Conservation (phyloP, 345 rosid genomes). For the Dipteronia sinensis region DNA sequence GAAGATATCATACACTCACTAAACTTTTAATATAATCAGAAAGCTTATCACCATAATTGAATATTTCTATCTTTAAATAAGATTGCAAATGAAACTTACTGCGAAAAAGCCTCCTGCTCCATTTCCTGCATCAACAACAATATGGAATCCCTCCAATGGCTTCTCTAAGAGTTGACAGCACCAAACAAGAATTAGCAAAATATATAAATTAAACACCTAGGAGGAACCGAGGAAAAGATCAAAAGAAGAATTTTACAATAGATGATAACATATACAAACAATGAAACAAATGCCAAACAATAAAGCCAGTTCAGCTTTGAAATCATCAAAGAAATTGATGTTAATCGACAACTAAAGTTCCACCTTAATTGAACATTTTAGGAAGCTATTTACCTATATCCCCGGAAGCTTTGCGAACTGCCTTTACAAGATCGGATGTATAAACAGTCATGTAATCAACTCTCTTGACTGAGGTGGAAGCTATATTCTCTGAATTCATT, state of each 20-base stretch:
- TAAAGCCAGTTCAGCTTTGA: conserved; percentile 1
- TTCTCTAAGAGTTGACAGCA: conserved; percentile 58
- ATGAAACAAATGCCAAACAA: neutral
- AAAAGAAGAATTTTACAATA: conserved; percentile 4
- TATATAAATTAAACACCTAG: conserved; percentile 13
- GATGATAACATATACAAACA: neutral
- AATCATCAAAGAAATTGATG: neutral
- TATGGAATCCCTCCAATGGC: conserved; percentile 96
- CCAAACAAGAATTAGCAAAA: conserved; percentile 32
- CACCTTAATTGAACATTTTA: conserved; percentile 12
- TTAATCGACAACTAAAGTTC: neutral
- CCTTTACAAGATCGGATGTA: conserved; percentile 82
- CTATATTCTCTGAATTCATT: conserved; percentile 35
- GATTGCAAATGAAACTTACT: conserved; percentile 50
- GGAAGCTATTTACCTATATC: conserved; percentile 62
- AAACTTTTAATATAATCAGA: neutral
- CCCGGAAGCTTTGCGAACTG: conserved; percentile 88
- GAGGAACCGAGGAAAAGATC: neutral
- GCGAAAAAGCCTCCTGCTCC: conserved; percentile 99
- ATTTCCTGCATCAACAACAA: conserved; percentile 98
- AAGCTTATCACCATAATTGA: neutral
- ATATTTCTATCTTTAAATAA: conserved; percentile 7
- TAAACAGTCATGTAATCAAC: conserved; percentile 88
- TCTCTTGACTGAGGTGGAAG: conserved; percentile 49
- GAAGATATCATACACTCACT: neutral